Evolutionary conservation across 495 filamentous ascomycete genomes (phyloP).

Genomic region (Lepidopterella palustris): DNA sequence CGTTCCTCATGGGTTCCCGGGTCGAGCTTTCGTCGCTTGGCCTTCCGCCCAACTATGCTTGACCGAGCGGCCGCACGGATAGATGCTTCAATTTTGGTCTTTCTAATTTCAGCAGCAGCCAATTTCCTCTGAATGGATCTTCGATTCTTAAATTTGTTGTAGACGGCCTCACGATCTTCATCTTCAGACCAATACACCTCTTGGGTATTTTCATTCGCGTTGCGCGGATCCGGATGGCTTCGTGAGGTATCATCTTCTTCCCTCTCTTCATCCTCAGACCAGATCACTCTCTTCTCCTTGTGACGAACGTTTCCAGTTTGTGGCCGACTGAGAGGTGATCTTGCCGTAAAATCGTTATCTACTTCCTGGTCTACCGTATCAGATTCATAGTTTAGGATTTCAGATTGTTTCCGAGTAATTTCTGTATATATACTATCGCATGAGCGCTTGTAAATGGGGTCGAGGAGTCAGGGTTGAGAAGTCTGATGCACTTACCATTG

Average conservation of each 20-base stretch:
- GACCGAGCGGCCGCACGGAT: conserved; percentile 32
- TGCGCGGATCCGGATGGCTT: neutral
- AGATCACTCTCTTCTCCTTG: neutral
- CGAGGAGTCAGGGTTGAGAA: too few species aligned
- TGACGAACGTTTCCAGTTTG: neutral
- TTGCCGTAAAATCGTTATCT: conserved; percentile 19
- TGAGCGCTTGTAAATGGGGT: neutral
- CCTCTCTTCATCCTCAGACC: neutral
- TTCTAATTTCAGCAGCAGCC: conserved; percentile 43
- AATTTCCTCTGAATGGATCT: conserved; percentile 51
- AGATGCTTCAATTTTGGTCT: conserved; percentile 38
- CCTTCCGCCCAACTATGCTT: conserved; percentile 32
- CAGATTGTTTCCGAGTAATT: neutral
- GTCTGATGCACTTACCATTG: conserved; percentile 17
- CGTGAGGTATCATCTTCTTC: neutral
- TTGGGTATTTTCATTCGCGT: neutral
- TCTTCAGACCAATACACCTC: conserved; percentile 27
- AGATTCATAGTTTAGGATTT: neutral
- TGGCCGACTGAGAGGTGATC: neutral
- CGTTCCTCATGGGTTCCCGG: neutral
- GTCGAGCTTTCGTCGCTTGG: conserved; percentile 10
- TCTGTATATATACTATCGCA: neutral
- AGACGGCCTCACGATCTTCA: conserved; percentile 46
- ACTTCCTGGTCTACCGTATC: conserved; percentile 19
- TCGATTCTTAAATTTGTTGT: conserved; percentile 54